Evolutionary conservation across 2,329 filamentous ascomycete genomes (phyloP).

Genomic region (Septoria petroselini): DNA sequence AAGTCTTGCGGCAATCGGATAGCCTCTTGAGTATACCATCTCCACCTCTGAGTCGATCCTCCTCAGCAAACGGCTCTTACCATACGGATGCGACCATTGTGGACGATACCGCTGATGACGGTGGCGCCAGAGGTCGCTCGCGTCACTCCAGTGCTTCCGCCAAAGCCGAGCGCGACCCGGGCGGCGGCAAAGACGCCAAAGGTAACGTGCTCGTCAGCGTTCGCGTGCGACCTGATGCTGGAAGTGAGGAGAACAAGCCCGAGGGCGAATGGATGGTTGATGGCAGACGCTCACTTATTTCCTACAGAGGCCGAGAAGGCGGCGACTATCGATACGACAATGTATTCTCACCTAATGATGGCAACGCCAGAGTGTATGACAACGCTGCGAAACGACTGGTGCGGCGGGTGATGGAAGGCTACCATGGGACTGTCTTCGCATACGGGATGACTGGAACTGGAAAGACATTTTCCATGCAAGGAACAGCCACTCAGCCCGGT

Average conservation of each 20-base stretch:
- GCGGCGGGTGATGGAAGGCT: constrained; percentile 96
- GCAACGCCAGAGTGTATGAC: constrained; percentile 94
- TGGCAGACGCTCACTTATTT: constrained; percentile 73
- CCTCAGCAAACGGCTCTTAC: constrained; percentile 88
- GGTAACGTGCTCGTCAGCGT: constrained; percentile 97
- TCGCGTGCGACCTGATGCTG: constrained; percentile 78
- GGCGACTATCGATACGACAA: constrained; percentile 96
- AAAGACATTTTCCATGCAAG: constrained; percentile 99
- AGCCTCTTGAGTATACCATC: constrained; percentile 74
- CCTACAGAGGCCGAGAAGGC: constrained; percentile 82
- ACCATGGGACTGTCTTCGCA: constrained; percentile 95
- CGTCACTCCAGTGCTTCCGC: constrained; percentile 24
- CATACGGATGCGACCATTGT: constrained; percentile 86
- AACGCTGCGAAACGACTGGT: constrained; percentile 90
- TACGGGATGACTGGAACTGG: constrained; percentile 99
- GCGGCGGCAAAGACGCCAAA: constrained; percentile 65
- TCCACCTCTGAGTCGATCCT: constrained; percentile 82
- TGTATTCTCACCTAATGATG: constrained; percentile 89
- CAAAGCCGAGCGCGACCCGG: constrained; percentile 23
- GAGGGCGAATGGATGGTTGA: constrained; percentile 93
- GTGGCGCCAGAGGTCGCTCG: constrained; percentile 45
- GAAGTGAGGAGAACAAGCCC: constrained; percentile 57
- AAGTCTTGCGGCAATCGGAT: constrained; percentile 66
- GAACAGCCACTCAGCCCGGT: constrained; percentile 89
- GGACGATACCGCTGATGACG: constrained; percentile 68